Evolutionary conservation across 768 basidiomycete species (phyloP), one percentile per base, ranked within the genome.

Genomic region (Boletus rufocinnamomeus): DNA sequence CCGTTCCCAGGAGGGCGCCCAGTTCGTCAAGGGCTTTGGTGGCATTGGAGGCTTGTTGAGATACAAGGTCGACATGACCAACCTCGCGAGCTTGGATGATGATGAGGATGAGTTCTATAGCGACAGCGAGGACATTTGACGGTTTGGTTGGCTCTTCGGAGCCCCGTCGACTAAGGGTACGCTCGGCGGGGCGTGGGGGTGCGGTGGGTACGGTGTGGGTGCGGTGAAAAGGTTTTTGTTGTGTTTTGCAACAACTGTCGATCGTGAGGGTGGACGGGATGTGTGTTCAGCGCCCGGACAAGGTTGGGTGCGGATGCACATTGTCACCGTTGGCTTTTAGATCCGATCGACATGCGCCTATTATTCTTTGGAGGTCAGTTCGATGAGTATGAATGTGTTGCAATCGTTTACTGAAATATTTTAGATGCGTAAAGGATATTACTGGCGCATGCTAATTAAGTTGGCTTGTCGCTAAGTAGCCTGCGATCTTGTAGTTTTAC

Each of bases 11-110:
- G 96, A 99, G 73, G 96, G 96, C 34, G 91, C 93, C 35, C 95
- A 98, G 72, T 98, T 97, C 78, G 94, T 96, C 67, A 96, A 95
- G 73, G 96, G 96, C 43, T 98, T 99, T 67, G 96, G 96, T 74
- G 96, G 97, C 27, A 98, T 99, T 65, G 96, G 97, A 30, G 96
- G 95, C 32, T 80, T 98, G 59, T 77, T 97, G 58, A 84, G 96
- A 50, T 99, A 99, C 85, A 98, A 98, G 79, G 94, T 98, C 67
- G 96, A 97, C 77, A 92, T 98, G 77, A 82, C 83, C 65, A 91
- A 89, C 72, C 80, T 98, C 43, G 80, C 83, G 23, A 78, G 80
- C 47, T 62, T 85, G 25, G 91, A 93, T 65, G 91, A 93, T 34
- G 91, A 85, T 2, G 82, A 90, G 34, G 91, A 93, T 68, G 91